These are phyloP conservation scores for Penicillium sp. DNA, from an alignment of 2,329 filamentous ascomycete genomes.

Conservation along the genomic window DNA sequence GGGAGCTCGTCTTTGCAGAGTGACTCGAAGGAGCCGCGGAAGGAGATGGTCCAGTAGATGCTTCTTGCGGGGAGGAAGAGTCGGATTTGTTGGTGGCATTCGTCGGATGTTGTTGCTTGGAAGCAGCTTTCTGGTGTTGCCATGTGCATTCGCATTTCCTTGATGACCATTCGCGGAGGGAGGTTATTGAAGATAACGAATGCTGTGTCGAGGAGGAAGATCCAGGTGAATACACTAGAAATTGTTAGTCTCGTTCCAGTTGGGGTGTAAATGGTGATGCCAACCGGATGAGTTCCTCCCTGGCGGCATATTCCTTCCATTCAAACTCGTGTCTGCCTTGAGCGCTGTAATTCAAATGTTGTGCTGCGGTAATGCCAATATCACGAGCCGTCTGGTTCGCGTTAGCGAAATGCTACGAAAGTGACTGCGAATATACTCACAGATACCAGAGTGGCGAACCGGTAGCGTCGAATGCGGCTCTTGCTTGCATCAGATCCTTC, in stretches of 20 bases:
- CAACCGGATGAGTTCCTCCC: constrained; percentile 37
- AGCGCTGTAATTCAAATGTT: constrained; percentile 28
- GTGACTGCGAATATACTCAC: constrained; percentile 20
- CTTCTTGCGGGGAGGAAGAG: constrained; percentile 14
- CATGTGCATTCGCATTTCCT: constrained; percentile 40
- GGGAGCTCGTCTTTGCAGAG: constrained; percentile 18
- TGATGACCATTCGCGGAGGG: constrained; percentile 41
- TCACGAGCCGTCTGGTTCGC: constrained; percentile 29
- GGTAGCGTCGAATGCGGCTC: constrained; percentile 35
- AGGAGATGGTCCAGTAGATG: constrained; percentile 20
- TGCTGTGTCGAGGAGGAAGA: constrained; percentile 40
- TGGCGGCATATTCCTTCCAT: constrained; percentile 33
- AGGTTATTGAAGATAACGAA: constrained; percentile 45
- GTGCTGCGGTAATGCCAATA: constrained; percentile 28
- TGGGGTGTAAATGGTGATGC: not conserved
- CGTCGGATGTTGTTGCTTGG: constrained; percentile 33
- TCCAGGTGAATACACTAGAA: constrained; percentile 30
- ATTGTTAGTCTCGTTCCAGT: not conserved
- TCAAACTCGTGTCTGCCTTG: constrained; percentile 29
- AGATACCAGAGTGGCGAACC: constrained; percentile 38
- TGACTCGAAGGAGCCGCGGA: constrained; percentile 20
- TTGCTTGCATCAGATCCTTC: constrained; percentile 37
- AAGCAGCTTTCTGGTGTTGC: constrained; percentile 39
- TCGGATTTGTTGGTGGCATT: constrained; percentile 27
- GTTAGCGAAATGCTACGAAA: not conserved